Evolutionary conservation across 306 rosid species (phyloP).

Genomic region (Trifolium repens): DNA sequence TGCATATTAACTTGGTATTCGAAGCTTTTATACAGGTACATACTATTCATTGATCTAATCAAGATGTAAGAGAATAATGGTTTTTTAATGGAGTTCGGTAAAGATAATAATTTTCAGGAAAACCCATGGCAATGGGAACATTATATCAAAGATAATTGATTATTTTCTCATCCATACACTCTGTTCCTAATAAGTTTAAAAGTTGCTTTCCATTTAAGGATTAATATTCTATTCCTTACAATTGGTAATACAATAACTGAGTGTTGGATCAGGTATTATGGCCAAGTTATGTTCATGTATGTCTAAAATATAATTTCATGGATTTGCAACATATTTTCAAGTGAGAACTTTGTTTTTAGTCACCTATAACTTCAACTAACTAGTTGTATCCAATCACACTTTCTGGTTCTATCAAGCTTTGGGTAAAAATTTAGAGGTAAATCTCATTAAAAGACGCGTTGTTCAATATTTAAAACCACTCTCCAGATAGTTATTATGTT

Average conservation of each 20-base stretch:
- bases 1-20: slow-evolving; percentile 53
- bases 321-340: not conserved
- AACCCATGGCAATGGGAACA: slow-evolving; percentile 31
- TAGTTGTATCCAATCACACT: not conserved
- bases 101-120: slow-evolving; percentile 48
- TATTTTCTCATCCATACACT: slow-evolving; percentile 16
- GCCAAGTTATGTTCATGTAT: slow-evolving; percentile 1
- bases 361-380: not conserved
- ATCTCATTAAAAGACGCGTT: not conserved
- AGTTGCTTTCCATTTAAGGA: slow-evolving; percentile 19
- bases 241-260: slow-evolving; percentile 27
- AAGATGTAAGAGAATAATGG: slow-evolving; percentile 48
- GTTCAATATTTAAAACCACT: not conserved
- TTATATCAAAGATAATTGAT: slow-evolving; percentile 42
- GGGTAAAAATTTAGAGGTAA: not conserved
- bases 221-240: slow-evolving; percentile 35
- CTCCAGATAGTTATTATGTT: not conserved
- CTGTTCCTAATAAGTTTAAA: slow-evolving; percentile 21
- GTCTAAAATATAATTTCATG: not conserved
- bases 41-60: slow-evolving; percentile 49
- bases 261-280: slow-evolving; percentile 38
- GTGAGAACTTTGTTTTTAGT: not conserved
- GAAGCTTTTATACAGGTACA: slow-evolving; percentile 71
- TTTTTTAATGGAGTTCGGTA: slow-evolving; percentile 39
- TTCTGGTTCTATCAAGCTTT: not conserved